phyloP scores from a whole-genome alignment of 108 stramenopile species.

The Thalassiosira profunda region DNA sequence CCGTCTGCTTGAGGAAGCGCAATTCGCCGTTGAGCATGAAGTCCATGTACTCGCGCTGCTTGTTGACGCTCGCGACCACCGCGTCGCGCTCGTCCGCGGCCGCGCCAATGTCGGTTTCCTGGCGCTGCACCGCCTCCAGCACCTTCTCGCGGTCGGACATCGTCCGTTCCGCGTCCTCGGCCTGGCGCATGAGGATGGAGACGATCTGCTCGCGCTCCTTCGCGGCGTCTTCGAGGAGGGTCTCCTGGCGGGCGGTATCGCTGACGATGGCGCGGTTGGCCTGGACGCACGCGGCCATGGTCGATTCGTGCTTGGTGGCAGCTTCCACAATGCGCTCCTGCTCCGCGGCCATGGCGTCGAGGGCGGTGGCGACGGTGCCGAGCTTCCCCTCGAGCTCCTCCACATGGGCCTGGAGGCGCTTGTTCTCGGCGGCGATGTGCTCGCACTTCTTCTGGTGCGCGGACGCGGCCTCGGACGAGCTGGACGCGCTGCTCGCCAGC shows the following conservation, averaged over 20 bases:
- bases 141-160: constrained; percentile 48
- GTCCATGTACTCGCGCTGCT: constrained; percentile 58
- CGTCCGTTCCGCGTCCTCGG: constrained; percentile 52
- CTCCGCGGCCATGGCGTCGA: constrained; percentile 67
- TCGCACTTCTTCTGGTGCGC: constrained; percentile 46
- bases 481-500: constrained; percentile 54
- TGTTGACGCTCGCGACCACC: constrained; percentile 53
- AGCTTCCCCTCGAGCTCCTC: constrained; percentile 60
- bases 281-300: constrained; percentile 49
- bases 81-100: constrained; percentile 50
- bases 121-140: constrained; percentile 51
- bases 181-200: constrained; percentile 58
- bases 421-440: constrained; percentile 60
- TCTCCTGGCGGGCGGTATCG: constrained; percentile 56
- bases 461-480: constrained; percentile 32
- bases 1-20: constrained; percentile 44
- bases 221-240: constrained; percentile 51
- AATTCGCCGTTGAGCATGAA: constrained; percentile 55
- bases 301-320: constrained; percentile 56
- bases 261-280: constrained; percentile 56
- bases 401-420: constrained; percentile 48
- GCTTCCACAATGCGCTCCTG: constrained; percentile 70
- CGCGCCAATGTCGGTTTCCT: constrained; percentile 42
- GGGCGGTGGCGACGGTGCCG: constrained; percentile 49
- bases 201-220: constrained; percentile 65